These are phyloP conservation scores for Aspergillus proliferans DNA, from an alignment of 2,329 filamentous ascomycete genomes.

Conservation along the genomic window DNA sequence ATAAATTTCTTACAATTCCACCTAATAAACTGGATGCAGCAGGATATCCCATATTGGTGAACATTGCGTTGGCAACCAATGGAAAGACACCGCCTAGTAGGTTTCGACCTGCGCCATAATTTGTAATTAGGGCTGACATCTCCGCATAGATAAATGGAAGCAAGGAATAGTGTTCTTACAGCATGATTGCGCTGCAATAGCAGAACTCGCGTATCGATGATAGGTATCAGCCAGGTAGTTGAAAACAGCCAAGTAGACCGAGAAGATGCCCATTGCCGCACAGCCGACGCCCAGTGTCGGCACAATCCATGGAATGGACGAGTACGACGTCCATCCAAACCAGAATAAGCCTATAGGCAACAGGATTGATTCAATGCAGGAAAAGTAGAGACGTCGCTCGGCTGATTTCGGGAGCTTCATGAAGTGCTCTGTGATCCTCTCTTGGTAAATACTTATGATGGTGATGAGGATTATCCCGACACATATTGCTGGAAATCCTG, in stretches of 20 bases:
- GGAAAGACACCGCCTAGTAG: slow-evolving; percentile 72
- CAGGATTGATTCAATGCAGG: slow-evolving; percentile 64
- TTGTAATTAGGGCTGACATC: not conserved
- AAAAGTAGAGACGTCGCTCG: slow-evolving; percentile 73
- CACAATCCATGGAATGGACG: slow-evolving; percentile 61
- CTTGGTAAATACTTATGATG: slow-evolving; percentile 61
- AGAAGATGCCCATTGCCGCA: slow-evolving; percentile 75
- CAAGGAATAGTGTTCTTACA: slow-evolving; percentile 37
- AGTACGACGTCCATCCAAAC: slow-evolving; percentile 63
- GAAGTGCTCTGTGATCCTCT: slow-evolving; percentile 53
- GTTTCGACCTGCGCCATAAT: slow-evolving; percentile 51
- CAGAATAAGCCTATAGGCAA: slow-evolving; percentile 72
- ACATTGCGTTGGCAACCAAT: slow-evolving; percentile 66
- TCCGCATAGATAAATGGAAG: too few relatives aligned
- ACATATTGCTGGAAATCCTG: slow-evolving; percentile 48
- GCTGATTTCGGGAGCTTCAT: slow-evolving; percentile 48
- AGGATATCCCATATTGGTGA: slow-evolving; percentile 60
- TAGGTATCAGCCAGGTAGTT: slow-evolving; percentile 87
- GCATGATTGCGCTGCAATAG: slow-evolving; percentile 74
- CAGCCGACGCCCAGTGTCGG: slow-evolving; percentile 62
- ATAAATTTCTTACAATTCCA: slow-evolving; percentile 48
- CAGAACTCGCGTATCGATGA: slow-evolving; percentile 72
- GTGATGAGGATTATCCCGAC: slow-evolving; percentile 60
- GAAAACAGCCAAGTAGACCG: slow-evolving; percentile 76
- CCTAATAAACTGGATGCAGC: slow-evolving; percentile 67